A percentile compares a stretch with the other conserved stretches of the same genome.
Evolutionary conservation across 2,329 filamentous ascomycete species (phyloP).

Genomic region (Podosphaera xanthii): DNA sequence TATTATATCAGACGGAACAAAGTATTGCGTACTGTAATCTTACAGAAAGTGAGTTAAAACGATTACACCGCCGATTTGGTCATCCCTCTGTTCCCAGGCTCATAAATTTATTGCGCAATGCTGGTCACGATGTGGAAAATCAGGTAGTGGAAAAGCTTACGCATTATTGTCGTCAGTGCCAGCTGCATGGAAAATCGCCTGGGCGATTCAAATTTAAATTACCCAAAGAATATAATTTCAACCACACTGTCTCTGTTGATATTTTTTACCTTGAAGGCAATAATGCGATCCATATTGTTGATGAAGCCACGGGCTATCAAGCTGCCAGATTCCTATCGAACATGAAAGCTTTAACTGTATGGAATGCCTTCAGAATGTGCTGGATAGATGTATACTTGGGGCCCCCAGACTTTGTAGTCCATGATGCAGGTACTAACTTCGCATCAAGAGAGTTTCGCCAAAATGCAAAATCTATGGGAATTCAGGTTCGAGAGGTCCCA

Average conservation of each 20-base stretch:
- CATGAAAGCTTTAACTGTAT: neutral
- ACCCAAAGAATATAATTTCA: too few species aligned
- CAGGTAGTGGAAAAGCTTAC: too few species aligned
- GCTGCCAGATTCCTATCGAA: constrained; percentile 2
- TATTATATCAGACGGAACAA: too few species aligned
- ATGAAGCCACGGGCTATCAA: constrained; percentile 1
- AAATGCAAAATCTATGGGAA: neutral
- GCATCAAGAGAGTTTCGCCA: constrained; percentile 2
- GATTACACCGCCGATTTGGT: too few species aligned
- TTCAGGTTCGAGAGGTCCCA: neutral
- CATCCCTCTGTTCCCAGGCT: too few species aligned
- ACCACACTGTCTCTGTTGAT: constrained; percentile 2
- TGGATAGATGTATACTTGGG: constrained; percentile 3
- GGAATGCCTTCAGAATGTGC: constrained; percentile 1
- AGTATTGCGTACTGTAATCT: too few species aligned
- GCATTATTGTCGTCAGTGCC: too few species aligned
- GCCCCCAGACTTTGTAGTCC: constrained; percentile 1
- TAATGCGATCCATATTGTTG: neutral
- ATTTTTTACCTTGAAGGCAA: constrained; percentile 2
- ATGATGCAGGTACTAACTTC: constrained; percentile 2
- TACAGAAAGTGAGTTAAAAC: too few species aligned
- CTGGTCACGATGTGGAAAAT: too few species aligned
- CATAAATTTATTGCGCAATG: too few species aligned
- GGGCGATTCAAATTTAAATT: too few species aligned
- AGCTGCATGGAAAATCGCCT: too few species aligned